Percentiles rank a stretch among this genome's conserved stretches.
phyloP scores from a whole-genome alignment of 2,329 filamentous ascomycete species.

The Huntiella abstrusa region DNA sequence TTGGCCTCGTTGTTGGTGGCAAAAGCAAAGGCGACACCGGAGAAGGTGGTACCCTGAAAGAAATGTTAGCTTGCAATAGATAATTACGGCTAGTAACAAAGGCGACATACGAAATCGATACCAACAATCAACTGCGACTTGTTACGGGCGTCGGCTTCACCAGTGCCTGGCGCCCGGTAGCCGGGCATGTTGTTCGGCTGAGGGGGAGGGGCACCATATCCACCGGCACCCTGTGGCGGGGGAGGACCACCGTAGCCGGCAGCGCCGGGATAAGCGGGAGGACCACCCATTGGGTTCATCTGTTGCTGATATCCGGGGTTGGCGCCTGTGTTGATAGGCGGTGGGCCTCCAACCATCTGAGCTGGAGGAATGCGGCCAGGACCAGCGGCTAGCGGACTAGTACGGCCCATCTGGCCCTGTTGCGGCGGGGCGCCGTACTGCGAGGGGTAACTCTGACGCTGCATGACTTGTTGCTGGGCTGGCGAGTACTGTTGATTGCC shows the following conservation, averaged over 20 bases:
- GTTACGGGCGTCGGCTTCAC: conserved; percentile 65
- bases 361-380: conserved; percentile 36
- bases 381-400: conserved; percentile 30
- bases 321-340: conserved; percentile 47
- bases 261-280: conserved; percentile 27
- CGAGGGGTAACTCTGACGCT: conserved; percentile 29
- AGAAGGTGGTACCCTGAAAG: conserved; percentile 80
- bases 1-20: conserved; percentile 94
- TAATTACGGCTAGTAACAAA: not conserved
- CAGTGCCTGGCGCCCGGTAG: conserved; percentile 16
- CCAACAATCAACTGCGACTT: conserved; percentile 97
- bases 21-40: conserved; percentile 90
- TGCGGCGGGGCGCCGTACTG: conserved; percentile 7
- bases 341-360: conserved; percentile 44
- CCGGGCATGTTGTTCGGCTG: conserved; percentile 2
- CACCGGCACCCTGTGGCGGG: conserved; percentile 27
- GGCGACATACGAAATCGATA: conserved; percentile 73
- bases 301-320: conserved; percentile 28
- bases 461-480: conserved; percentile 31
- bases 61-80: not conserved
- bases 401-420: conserved; percentile 25
- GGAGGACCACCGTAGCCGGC: conserved; percentile 26
- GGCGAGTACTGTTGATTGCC: conserved; percentile 1
- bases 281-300: conserved; percentile 18
- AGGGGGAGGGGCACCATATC: conserved; percentile 16